Evolutionary conservation across 768 basidiomycete genomes (phyloP).

Genomic region (Amanita rubescens): DNA sequence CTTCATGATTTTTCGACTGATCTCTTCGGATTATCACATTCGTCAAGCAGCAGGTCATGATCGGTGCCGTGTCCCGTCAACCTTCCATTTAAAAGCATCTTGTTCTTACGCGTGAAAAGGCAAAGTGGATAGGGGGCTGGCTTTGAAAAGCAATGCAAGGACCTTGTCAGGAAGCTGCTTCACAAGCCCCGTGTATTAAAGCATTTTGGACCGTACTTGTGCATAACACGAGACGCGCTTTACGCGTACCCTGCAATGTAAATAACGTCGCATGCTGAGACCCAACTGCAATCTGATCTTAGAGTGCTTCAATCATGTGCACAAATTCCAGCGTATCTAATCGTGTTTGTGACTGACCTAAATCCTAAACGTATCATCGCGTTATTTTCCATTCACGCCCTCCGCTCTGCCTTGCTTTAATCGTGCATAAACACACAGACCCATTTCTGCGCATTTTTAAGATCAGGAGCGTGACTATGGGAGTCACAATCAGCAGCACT

Average conservation of each 20-base stretch:
- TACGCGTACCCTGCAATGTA: background rate
- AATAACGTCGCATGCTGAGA: too few relatives aligned
- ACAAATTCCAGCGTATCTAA: too few relatives aligned
- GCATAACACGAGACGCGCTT: background rate
- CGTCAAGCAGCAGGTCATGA: slow-evolving; percentile 62
- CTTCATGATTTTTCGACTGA: background rate
- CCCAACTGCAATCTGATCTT: too few relatives aligned
- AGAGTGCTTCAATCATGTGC: too few relatives aligned
- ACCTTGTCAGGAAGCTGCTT: slow-evolving; percentile 67
- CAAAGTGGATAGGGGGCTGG: slow-evolving; percentile 84
- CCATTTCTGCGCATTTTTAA: too few relatives aligned
- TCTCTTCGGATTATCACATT: background rate
- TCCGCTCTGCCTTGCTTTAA: too few relatives aligned
- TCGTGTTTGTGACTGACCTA: too few relatives aligned
- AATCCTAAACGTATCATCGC: too few relatives aligned
- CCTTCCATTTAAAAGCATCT: slow-evolving; percentile 87
- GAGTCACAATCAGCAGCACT: too few relatives aligned
- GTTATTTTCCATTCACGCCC: too few relatives aligned
- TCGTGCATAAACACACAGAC: too few relatives aligned
- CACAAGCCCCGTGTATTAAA: slow-evolving; percentile 38
- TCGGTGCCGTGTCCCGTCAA: slow-evolving; percentile 96
- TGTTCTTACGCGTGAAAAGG: slow-evolving; percentile 90
- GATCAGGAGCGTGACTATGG: too few relatives aligned
- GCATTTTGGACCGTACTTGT: background rate
- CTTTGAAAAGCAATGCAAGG: slow-evolving; percentile 83